These are phyloP conservation scores for Syncephalastrum contaminatum DNA, from an alignment of 371 early-diverging fungal genomes.

Conservation along the genomic window DNA sequence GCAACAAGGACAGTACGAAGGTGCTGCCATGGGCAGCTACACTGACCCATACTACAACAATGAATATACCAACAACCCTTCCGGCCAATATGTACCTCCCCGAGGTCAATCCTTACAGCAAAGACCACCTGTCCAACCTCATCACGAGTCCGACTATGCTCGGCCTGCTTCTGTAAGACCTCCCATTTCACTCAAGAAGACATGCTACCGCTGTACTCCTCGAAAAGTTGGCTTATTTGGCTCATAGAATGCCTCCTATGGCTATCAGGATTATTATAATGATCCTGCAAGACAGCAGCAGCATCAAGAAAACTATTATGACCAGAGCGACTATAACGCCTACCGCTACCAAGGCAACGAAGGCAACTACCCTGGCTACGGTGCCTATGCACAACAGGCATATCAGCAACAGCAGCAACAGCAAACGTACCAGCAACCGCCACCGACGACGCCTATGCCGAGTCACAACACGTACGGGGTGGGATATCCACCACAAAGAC, in stretches of 20 bases:
- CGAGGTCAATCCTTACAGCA: constrained; percentile 17
- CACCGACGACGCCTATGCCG: constrained; percentile 14
- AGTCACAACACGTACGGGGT: constrained; percentile 12
- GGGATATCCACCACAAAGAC: constrained; percentile 10
- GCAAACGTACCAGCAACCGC: constrained; percentile 15
- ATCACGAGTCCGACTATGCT: constrained; percentile 9
- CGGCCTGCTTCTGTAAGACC: constrained; percentile 7
- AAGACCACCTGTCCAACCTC: constrained; percentile 4
- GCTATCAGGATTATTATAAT: constrained; percentile 14
- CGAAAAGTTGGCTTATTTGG: not conserved
- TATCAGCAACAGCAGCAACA: constrained; percentile 10
- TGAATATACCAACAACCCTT: constrained; percentile 9
- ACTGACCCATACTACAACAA: constrained; percentile 12
- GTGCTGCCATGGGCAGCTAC: constrained; percentile 12
- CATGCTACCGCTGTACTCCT: not conserved
- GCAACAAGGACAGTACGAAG: constrained; percentile 13
- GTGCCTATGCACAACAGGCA: constrained; percentile 18
- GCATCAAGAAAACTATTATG: constrained; percentile 1
- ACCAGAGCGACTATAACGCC: not conserved
- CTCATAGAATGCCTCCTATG: constrained; percentile 13
- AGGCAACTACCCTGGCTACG: constrained; percentile 4
- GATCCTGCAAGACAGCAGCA: not conserved
- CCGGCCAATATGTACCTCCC: constrained; percentile 13
- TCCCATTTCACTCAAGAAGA: not conserved
- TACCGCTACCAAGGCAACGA: constrained; percentile 1